These are phyloP conservation scores for Plasmopara muralis DNA, from an alignment of 352 stramenopile species.

Conservation along the genomic window DNA sequence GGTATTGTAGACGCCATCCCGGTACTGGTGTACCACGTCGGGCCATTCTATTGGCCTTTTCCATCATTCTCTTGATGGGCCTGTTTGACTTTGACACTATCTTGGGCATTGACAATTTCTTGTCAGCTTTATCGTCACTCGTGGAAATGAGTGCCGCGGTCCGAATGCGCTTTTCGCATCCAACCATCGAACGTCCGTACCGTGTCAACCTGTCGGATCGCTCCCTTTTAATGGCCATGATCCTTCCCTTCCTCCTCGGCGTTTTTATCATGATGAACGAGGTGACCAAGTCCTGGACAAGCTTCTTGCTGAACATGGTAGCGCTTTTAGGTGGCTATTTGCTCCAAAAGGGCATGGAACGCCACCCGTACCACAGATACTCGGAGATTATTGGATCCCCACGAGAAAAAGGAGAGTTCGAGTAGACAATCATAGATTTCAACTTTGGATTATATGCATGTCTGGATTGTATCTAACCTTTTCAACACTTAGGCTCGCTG, in stretches of 20 bases:
- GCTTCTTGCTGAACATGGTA: constrained; percentile 51
- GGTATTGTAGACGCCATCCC: constrained; percentile 33
- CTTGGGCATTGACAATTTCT: constrained; percentile 74
- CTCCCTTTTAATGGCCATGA: constrained; percentile 41
- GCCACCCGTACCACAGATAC: constrained; percentile 61
- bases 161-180: constrained; percentile 70
- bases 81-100: constrained; percentile 81
- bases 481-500: too few species aligned
- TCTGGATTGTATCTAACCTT: too few species aligned
- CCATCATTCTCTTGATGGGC: constrained; percentile 73
- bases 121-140: constrained; percentile 61
- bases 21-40: constrained; percentile 57
- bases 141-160: constrained; percentile 75
- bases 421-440: background rate
- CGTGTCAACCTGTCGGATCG: constrained; percentile 63
- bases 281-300: constrained; percentile 67
- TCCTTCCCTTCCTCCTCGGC: constrained; percentile 46
- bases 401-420: background rate
- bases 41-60: constrained; percentile 65
- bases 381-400: constrained; percentile 28
- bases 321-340: constrained; percentile 41
- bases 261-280: constrained; percentile 78
- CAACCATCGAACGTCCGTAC: constrained; percentile 67
- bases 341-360: constrained; percentile 59
- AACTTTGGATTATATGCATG: background rate